Evolutionary conservation across 108 stramenopile genomes (phyloP), one percentile per base, ranked within the genome.

Genomic region (Pseudonitzschia multistriata): DNA sequence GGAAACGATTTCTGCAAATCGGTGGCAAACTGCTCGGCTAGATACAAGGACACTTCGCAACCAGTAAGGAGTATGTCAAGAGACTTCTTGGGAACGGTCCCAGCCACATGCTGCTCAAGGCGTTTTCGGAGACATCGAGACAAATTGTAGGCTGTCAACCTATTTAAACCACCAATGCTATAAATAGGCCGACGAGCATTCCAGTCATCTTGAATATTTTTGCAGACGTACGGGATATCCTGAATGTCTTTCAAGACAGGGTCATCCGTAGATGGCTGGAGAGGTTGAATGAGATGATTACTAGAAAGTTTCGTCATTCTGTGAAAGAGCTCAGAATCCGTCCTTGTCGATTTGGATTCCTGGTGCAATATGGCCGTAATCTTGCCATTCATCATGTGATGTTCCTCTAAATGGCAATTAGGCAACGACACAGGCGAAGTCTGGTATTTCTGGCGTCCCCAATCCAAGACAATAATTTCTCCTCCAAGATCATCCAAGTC

Each of bases 1-100:
- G 93, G 90, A 67, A 94, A 88, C 31, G 85, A 53, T 37, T 85
- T 86, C 73, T 84, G 67, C 47, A 94, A 55, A 55, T 91, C 93
- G 37, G 74, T 66, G 21, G 84, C 88, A 83, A 90, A 94, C 66
- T 94, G 93, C 60, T 94, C 90, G 3, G 87, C 93, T 8, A 94
- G 42, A 90, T 90, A 94, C 35, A 94, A 72, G 15, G 83, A 84
- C 0, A 90, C 90, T 63, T 94, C 93, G 35, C 86, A 87, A 45
- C 93, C 93, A 17, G 86, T 88, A 8, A 94, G 47, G 0, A 91
- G 68, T 57, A 94, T 83, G 63, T 94, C 92, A 24, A 88, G 71
- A 24, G 79, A 40, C 30, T 73, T 55, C 21, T 47, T 21, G 15
- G 70, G 63, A 30, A 80, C 62, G 0, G 37, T 62, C 19, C 82